Conservation (phyloP, 345 rosid genomes). For the Populus tremula region DNA sequence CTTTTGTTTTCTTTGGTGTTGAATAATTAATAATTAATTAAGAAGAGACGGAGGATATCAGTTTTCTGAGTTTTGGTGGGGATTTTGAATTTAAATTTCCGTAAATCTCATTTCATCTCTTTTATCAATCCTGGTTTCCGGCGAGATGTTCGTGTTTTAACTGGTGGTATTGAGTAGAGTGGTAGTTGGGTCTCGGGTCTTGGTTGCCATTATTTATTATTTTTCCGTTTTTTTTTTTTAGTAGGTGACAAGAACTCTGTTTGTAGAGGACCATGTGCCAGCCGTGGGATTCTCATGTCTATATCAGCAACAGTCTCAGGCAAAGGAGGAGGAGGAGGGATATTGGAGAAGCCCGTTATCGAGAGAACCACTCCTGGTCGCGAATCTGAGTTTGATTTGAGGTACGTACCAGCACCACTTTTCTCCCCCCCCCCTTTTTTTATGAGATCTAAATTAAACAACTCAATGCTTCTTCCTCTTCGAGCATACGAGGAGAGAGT, state of each 20-base stretch:
- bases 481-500: neutral
- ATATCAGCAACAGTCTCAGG: slow-evolving; percentile 45
- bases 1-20: neutral
- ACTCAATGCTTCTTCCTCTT: neutral
- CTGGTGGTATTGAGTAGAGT: neutral
- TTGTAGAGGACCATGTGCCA: slow-evolving; percentile 49
- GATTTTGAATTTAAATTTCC: neutral
- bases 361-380: slow-evolving; percentile 73
- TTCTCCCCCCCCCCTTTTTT: neutral
- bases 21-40: neutral
- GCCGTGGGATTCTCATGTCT: slow-evolving; percentile 52
- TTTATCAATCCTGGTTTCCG: neutral
- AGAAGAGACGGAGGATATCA: neutral
- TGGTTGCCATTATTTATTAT: slow-evolving; percentile 1
- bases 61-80: neutral
- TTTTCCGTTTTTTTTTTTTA: neutral
- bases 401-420: slow-evolving; percentile 25
- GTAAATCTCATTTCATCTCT: no score
- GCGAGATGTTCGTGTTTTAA: neutral
- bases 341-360: slow-evolving; percentile 65
- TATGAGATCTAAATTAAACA: neutral
- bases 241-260: slow-evolving; percentile 51
- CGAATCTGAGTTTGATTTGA: slow-evolving; percentile 73
- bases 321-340: slow-evolving; percentile 79
- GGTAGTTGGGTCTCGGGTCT: neutral